Conservation (phyloP, 805 yeast genomes). For the Starmera dryadoides region DNA sequence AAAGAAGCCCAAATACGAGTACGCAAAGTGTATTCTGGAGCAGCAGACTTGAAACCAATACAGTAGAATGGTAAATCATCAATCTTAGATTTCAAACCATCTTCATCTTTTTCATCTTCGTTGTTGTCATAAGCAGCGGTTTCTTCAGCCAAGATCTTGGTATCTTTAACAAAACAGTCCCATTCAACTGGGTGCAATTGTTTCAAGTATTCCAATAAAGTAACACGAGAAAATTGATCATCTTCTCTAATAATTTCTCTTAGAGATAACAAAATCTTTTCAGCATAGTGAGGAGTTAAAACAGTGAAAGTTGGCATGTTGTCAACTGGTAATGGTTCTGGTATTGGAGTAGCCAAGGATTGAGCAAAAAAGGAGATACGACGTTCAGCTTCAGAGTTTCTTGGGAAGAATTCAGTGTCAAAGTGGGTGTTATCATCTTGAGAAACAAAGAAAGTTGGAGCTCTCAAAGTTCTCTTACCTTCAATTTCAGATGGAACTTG, state of each 20-base stretch:
- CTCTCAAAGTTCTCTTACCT: constrained; percentile 96
- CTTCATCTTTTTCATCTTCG: constrained; percentile 48
- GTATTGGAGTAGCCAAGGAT: constrained; percentile 96
- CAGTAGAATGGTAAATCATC: constrained; percentile 93
- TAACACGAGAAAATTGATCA: constrained; percentile 92
- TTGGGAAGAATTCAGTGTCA: constrained; percentile 95
- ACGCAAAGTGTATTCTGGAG: constrained; percentile 92
- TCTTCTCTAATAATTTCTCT: constrained; percentile 96
- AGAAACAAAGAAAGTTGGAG: constrained; percentile 97
- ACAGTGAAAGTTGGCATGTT: constrained; percentile 99
- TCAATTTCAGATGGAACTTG: constrained; percentile 98
- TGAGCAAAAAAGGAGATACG: constrained; percentile 99
- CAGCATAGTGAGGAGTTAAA: constrained; percentile 92
- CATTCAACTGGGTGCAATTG: constrained; percentile 95
- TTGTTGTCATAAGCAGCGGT: constrained; percentile 63
- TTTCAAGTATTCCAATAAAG: constrained; percentile 87
- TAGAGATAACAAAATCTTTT: constrained; percentile 86
- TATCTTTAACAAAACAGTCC: constrained; percentile 96
- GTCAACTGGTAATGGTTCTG: constrained; percentile 98
- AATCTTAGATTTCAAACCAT: constrained; percentile 71
- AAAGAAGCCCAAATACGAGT: constrained; percentile 98
- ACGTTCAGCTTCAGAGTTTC: constrained; percentile 97
- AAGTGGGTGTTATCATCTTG: constrained; percentile 90
- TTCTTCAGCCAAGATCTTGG: constrained; percentile 91
- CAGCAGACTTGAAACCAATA: constrained; percentile 95